Base-by-base conservation (phyloP, 2,329 filamentous ascomycete genomes). In the Fusarium anthophilum region DNA sequence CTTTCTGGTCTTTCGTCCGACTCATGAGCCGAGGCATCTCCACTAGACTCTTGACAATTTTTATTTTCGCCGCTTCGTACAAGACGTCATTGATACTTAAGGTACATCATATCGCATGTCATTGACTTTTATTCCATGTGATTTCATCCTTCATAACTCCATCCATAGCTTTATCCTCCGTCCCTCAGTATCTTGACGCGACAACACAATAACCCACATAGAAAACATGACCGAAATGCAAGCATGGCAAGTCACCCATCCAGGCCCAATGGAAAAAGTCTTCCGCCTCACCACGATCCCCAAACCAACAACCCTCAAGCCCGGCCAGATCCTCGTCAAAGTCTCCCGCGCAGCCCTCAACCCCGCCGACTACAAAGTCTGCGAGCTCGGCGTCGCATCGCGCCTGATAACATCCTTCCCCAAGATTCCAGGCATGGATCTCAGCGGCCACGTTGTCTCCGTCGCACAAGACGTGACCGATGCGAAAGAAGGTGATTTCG, bases 311-410 rank as follows among this genome's bases (percentile, higher is more conserved):
- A 32, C 50, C 37, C 73, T 81, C 48, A 70, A 77, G 15, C 43
- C 69, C 6, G 79, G 80, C 54, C 74, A 84, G 45, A 79, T 86
- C 56, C 81, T 87, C 48, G 79, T 89, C 56, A 78, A 82, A 59
- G 85, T 89, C 61, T 76, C 81, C 63, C 81, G 83, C 72, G 81
- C 83, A 3, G 79, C 82, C 10, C 77, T 87, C 39, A 88, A 89
- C 76, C 87, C 86, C 0, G 83, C 84, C 64, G 87, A 89, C 78
- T 84, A 84, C 83, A 88, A 88, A 69, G 53, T 87, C 9, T 76
- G 81, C n/a, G 84, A 86, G 56, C 63, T 85, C 8, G 82, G 82
- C 15, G 6, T 86, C 45, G 72, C 83, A 39, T 79, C 84, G 9
- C 81, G 81, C 28, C 73, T 72, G 17, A 37, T 80, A 7, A 53